Percentiles rank a stretch among this genome's conserved stretches.
phyloP scores from a whole-genome alignment of 768 basidiomycete genomes.

The Lentinula detonsa region DNA sequence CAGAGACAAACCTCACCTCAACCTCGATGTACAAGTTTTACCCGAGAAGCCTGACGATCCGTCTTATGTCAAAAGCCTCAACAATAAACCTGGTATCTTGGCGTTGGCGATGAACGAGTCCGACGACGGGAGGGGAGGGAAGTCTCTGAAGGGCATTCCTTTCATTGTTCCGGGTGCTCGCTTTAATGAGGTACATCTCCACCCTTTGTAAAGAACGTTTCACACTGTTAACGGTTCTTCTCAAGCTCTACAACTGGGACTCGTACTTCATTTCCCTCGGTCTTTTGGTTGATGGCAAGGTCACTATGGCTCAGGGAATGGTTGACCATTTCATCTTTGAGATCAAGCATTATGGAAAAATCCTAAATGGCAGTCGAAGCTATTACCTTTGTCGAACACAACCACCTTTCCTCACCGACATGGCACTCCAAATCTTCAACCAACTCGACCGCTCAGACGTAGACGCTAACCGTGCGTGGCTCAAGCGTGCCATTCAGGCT shows the following conservation, averaged over 20 bases:
- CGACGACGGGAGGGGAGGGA: constrained; percentile 71
- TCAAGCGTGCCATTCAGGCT: constrained; percentile 93
- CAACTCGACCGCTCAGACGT: constrained; percentile 84
- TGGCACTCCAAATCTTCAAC: constrained; percentile 97
- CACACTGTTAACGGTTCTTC: neutral
- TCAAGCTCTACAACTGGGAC: constrained; percentile 90
- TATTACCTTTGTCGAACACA: constrained; percentile 95
- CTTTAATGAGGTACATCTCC: constrained; percentile 74
- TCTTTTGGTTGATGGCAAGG: constrained; percentile 89
- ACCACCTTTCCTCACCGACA: constrained; percentile 97
- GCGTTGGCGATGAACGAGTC: constrained; percentile 95
- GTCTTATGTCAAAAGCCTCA: constrained; percentile 84
- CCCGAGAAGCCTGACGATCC: constrained; percentile 87
- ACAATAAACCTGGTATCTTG: constrained; percentile 89
- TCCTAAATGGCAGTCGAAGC: constrained; percentile 92
- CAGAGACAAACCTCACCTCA: constrained; percentile 87
- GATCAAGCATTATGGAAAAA: constrained; percentile 96
- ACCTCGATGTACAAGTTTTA: constrained; percentile 87
- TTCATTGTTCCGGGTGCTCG: constrained; percentile 96
- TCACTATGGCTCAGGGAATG: constrained; percentile 94
- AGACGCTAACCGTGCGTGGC: constrained; percentile 80
- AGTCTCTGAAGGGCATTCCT: constrained; percentile 86
- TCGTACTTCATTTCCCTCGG: constrained; percentile 94
- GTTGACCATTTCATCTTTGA: constrained; percentile 99
- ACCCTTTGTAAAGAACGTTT: constrained; percentile 3